Conservation (phyloP, 2,329 filamentous ascomycete genomes). For the Didymella keratinophila region DNA sequence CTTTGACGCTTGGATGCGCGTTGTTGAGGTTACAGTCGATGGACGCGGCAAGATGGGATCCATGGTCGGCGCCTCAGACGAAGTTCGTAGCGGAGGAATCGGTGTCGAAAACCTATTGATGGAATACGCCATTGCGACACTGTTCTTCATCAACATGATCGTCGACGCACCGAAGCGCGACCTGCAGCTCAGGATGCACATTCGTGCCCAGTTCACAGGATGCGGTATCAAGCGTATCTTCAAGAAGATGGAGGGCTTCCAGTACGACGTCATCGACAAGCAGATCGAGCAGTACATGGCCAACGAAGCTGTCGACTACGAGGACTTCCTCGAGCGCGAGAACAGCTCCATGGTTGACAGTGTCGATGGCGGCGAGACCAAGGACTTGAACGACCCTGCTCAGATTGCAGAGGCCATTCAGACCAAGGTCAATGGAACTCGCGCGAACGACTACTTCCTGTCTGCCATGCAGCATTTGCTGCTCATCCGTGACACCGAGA, state of each 20-base stretch:
- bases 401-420: constrained; percentile 96
- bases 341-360: constrained; percentile 89
- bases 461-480: constrained; percentile 95
- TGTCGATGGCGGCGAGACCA: constrained; percentile 81
- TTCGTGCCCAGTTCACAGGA: constrained; percentile 93
- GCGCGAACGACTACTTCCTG: constrained; percentile 93
- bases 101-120: constrained; percentile 99
- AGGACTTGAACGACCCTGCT: constrained; percentile 88
- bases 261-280: constrained; percentile 98
- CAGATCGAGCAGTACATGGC: constrained; percentile 92
- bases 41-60: constrained; percentile 99
- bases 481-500: constrained; percentile 88
- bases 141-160: constrained; percentile 96
- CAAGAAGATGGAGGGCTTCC: constrained; percentile 96
- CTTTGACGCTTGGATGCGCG: constrained; percentile 98
- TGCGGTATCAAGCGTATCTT: constrained; percentile 94
- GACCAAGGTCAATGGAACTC: constrained; percentile 79
- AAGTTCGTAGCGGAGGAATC: constrained; percentile 93
- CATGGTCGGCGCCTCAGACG: constrained; percentile 93
- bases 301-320: constrained; percentile 97
- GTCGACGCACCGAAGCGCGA: constrained; percentile 90
- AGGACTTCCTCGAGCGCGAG: constrained; percentile 93
- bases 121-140: constrained; percentile 96
- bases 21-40: constrained; percentile 96
- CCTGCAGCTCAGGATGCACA: constrained; percentile 89